phyloP scores from a whole-genome alignment of 2,329 filamentous ascomycete species.

The Elsinoe batatas region DNA sequence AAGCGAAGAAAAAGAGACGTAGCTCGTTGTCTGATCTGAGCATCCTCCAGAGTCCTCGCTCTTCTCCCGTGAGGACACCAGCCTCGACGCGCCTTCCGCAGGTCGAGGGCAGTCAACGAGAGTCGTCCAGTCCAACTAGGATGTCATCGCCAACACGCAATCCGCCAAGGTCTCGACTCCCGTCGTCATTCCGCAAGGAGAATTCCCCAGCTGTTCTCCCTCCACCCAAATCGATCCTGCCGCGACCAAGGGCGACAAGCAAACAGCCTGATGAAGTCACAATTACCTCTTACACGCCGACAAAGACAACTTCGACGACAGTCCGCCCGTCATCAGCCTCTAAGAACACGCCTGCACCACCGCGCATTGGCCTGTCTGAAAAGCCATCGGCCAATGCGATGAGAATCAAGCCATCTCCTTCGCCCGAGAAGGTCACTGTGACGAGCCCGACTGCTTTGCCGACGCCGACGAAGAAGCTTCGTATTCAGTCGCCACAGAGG shows the following conservation, averaged over 20 bases:
- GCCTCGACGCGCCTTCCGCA: slow-evolving; percentile 22
- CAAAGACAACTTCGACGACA: slow-evolving; percentile 28
- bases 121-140: slow-evolving; percentile 16
- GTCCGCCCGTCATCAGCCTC: slow-evolving; percentile 26
- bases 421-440: slow-evolving; percentile 21
- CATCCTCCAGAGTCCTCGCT: slow-evolving; percentile 1
- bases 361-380: slow-evolving; percentile 41
- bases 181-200: slow-evolving; percentile 34
- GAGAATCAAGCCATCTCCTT: slow-evolving; percentile 54
- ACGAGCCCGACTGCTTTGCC: slow-evolving; percentile 20
- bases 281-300: slow-evolving; percentile 25
- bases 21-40: slow-evolving; percentile 80
- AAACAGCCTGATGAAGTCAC: slow-evolving; percentile 26
- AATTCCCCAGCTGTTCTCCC: slow-evolving; percentile 29
- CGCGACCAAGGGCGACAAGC: slow-evolving; percentile 23
- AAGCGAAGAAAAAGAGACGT: slow-evolving; percentile 67
- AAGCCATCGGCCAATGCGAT: slow-evolving; percentile 42
- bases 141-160: slow-evolving; percentile 32
- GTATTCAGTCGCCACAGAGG: slow-evolving; percentile 55
- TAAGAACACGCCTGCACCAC: slow-evolving; percentile 31
- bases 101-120: slow-evolving; percentile 24
- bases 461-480: slow-evolving; percentile 49
- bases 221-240: slow-evolving; percentile 16
- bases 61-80: background rate
- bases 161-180: slow-evolving; percentile 26